Base-by-base conservation (phyloP, 2,329 filamentous ascomycete genomes). In the Aureobasidium vineae region DNA sequence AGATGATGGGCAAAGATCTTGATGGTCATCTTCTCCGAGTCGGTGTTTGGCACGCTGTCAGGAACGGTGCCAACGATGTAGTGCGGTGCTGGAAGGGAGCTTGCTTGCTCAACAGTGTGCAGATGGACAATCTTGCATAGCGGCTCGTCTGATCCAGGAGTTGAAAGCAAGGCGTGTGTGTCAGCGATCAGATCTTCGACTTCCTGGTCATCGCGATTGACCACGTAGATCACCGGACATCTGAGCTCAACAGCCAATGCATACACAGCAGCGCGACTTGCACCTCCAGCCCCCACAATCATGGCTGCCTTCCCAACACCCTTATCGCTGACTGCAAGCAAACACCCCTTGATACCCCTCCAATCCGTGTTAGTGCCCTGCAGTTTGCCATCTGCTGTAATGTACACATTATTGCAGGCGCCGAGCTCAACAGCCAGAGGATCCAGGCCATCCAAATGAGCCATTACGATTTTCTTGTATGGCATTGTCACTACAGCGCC, bases 301-400 rank as follows among this genome's bases (percentile, higher is more conserved):
- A 81, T 61, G 1, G 75, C 77, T 3, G 73, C 68, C 7, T 68
- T 73, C 19, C 70, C 63, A 19, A 69, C 63, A 5, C 71, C 69
- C 45, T 52, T 65, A 36, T 69, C 66, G 54, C 69, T 68, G 36
- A 68, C 65, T 31, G 36, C 52, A 53, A 72, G 66, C 15, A 80
- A 69, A 65, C 76, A 80, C 5, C 73, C 75, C 45, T 74, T 73
- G 63, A 81, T 76, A 1, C 80, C 79, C 1, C 74, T 68, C 79
- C 79, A 80, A 67, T 81, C 79, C 1, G 79, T 81, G 67, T 81
- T 81, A 7, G 76, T 77, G 2, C 78, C 79, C 8, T 71, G 68
- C 0, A 80, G 69, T 11, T 66, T 69, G 4, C 72, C 69, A 26
- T 74, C 67, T 0, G 59, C 36, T 10, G 72, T 71, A 31, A 69